Evolutionary conservation across 768 basidiomycete species (phyloP).

Genomic region (Cubamyces lactineus): DNA sequence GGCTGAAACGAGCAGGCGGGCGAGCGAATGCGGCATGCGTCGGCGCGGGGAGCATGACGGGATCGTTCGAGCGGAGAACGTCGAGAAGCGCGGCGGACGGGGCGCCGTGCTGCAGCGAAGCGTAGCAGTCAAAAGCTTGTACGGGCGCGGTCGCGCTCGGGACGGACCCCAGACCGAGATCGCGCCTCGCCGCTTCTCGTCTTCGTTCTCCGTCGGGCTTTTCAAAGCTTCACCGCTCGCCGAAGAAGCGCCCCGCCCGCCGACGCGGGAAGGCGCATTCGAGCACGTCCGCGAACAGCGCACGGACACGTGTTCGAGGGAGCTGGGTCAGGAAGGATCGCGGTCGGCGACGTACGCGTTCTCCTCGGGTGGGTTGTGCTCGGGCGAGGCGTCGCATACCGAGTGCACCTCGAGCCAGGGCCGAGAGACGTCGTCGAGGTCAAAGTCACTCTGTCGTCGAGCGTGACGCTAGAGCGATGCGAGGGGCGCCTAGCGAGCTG

Average conservation of each 20-base stretch:
- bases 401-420: too few species aligned
- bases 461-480: not conserved
- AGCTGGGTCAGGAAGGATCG: not conserved
- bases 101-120: constrained; percentile 5
- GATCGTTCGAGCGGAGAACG: constrained; percentile 14
- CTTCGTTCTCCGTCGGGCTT: too few species aligned
- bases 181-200: too few species aligned
- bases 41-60: constrained; percentile 6
- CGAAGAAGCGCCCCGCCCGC: too few species aligned
- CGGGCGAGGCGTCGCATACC: too few species aligned
- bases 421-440: too few species aligned
- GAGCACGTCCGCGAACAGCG: not conserved
- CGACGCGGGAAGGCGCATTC: not conserved
- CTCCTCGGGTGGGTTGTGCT: too few species aligned
- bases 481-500: not conserved
- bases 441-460: too few species aligned
- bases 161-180: not conserved
- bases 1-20: not conserved
- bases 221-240: too few species aligned
- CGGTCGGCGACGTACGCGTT: too few species aligned
- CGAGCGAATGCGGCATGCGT: not conserved
- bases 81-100: constrained; percentile 12
- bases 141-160: not conserved
- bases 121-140: constrained; percentile 8
- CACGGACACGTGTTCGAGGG: not conserved